phyloP scores from a whole-genome alignment of 768 basidiomycete genomes.

The Rhizopogon salebrosus region DNA sequence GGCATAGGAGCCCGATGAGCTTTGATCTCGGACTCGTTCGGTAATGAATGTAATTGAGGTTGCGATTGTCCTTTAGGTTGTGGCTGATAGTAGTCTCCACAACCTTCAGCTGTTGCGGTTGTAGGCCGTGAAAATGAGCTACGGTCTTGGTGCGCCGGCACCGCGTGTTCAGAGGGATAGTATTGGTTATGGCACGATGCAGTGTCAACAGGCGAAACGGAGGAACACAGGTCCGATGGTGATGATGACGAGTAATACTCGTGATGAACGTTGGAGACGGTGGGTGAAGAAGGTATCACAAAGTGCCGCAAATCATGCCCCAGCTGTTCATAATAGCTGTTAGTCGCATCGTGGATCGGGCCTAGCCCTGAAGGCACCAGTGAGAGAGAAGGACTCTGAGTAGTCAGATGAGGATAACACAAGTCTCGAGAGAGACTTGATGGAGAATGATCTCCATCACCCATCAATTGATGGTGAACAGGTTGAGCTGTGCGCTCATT shows the following conservation, averaged over 20 bases:
- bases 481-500: not conserved
- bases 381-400: not conserved
- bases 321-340: slow-evolving; percentile 12
- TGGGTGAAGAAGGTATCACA: slow-evolving; percentile 19
- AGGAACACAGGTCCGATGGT: slow-evolving; percentile 18
- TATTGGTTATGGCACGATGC: slow-evolving; percentile 22
- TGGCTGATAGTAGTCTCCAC: not conserved
- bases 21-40: slow-evolving; percentile 13
- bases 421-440: not conserved
- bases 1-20: slow-evolving; percentile 8
- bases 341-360: not conserved
- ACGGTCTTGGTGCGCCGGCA: slow-evolving; percentile 10
- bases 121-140: slow-evolving; percentile 14
- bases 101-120: slow-evolving; percentile 7
- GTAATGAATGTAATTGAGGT: slow-evolving; percentile 14
- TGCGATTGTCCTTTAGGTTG: not conserved
- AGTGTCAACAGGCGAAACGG: slow-evolving; percentile 23
- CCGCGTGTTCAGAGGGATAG: slow-evolving; percentile 16
- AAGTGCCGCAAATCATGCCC: slow-evolving; percentile 24
- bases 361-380: not conserved
- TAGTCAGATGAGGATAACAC: not conserved
- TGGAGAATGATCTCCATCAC: not conserved
- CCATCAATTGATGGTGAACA: not conserved
- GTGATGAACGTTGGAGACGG: slow-evolving; percentile 21
- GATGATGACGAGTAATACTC: slow-evolving; percentile 21